Evolutionary conservation across 2,329 filamentous ascomycete species (phyloP), one percentile per base, ranked within the genome.

Genomic region (Cercospora berteroae): DNA sequence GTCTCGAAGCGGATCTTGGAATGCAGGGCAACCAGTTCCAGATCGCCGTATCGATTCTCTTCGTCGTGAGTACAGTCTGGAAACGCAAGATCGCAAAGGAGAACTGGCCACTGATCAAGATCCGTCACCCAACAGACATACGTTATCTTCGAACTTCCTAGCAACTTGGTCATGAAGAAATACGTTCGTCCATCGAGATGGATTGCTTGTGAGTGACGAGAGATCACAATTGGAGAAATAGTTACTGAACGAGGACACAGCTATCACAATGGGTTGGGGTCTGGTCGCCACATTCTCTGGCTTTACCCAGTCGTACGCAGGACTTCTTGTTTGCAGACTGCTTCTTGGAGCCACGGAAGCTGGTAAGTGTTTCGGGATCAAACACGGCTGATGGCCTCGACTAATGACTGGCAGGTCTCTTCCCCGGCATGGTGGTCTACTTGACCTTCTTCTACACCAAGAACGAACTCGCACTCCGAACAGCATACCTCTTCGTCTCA

Each of bases 241-340:
- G 16, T 3, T 10, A 56, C 33, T 66, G 64, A 60, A 80, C 91
- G 67, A 16, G 82, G 88, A 7, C 84, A 88, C 16, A 63, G 42
- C 48, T 74, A 90, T 92, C 73, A 85, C 87, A 39, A 76, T 83
- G n/a, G 63, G 59, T 25, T 68, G 66, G 63, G 66, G 66, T 20
- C 36, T 69, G 25, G 61, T 69, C 12, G 67, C 67, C 18, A 69
- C 64, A 4, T 69, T 63, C 20, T 52, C 60, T n/a, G 67, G 63
- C 16, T 66, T 63, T 16, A 59, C 60, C 4, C 64, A 69, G 36
- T 61, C 58, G 16, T 69, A 64, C 18, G 61, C 64, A 3, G 64
- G 67, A 12, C 67, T 69, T 16, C 50, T 66, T 42, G 52, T 63
- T 13, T 58, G 50, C 52, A 52, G 69, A 59, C 62, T 70, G 6